These are phyloP conservation scores for Omphalea diandra DNA, from an alignment of 441 rosid genomes.

Conservation along the genomic window DNA sequence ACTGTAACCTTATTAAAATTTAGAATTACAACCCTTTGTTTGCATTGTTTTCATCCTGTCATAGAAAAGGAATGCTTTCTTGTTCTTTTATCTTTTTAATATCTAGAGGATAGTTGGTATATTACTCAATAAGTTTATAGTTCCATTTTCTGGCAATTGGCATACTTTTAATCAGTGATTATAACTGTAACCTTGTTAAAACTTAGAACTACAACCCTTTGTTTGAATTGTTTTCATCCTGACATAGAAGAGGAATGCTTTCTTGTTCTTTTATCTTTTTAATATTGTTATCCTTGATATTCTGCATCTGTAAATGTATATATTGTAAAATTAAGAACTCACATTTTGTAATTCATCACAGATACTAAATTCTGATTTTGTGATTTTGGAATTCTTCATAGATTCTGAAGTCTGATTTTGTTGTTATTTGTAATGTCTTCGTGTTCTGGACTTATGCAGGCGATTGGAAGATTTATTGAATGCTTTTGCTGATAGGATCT, in stretches of 20 bases:
- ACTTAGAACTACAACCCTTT: background rate
- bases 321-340: background rate
- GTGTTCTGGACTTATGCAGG: conserved; percentile 40
- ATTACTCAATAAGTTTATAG: too few relatives aligned
- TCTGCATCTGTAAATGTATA: background rate
- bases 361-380: background rate
- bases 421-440: conserved; percentile 16
- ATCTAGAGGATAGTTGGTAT: background rate
- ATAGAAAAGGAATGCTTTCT: background rate
- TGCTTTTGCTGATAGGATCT: conserved; percentile 87
- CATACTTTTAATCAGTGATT: background rate
- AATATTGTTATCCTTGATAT: background rate
- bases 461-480: conserved; percentile 82
- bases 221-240: background rate
- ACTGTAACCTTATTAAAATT: background rate
- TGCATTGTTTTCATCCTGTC: background rate
- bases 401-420: background rate
- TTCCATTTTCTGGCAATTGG: background rate
- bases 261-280: background rate
- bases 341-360: background rate
- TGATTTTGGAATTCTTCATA: background rate
- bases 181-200: background rate
- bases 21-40: background rate
- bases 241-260: background rate
- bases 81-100: background rate